Base-by-base conservation (phyloP, 306 rosid genomes). In the Prosopis cineraria region DNA sequence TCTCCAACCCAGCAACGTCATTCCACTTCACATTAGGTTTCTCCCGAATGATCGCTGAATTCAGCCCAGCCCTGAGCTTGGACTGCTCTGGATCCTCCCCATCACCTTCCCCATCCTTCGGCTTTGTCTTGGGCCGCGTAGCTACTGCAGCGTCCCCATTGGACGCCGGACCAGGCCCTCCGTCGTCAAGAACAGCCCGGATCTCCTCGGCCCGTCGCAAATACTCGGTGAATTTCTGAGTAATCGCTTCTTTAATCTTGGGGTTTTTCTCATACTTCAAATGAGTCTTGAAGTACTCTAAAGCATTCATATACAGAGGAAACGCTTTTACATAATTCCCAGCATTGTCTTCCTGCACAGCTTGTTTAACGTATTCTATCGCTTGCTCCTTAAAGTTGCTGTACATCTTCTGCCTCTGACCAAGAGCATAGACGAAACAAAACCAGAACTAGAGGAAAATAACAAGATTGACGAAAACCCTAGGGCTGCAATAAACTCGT, bases 361-460 rank as follows among this genome's bases (percentile, higher is more conserved):
- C 98, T 77, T 95, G 98, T 80, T 93, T 92, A 84, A 93, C 98
- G 88, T 82, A 95, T 88, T 92, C 98, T 27, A 95, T 95, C 13
- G 98, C 98, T 73, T 92, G 98, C 84, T 95, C 98, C 83, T 92
- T 95, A 83, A 95, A 95, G 88, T 95, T 95, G 93, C 98, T 95
- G 66, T 95, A 95, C 98, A 95, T 95, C 80, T 74, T 81, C 75
- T 16, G 40, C 73, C 30, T 67, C 44, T n/a, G 34, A 55, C 40
- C 72, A 50, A 81, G 76, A 68, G 80, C 88, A 84, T 82, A 78
- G 70, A 72, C 67, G 56, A 40, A 62, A 10, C 20, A 8, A 3
- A 33, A 39, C 33, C 60, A 12, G 37, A 17, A 34, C n/a, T 27
- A 11, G 0, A 53, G 8, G 12, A 14, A 33, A 53, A 30, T 16